Evolutionary conservation across 345 rosid species (phyloP), one percentile per base, ranked within the genome.

Genomic region (Mallotus nudiflorus): DNA sequence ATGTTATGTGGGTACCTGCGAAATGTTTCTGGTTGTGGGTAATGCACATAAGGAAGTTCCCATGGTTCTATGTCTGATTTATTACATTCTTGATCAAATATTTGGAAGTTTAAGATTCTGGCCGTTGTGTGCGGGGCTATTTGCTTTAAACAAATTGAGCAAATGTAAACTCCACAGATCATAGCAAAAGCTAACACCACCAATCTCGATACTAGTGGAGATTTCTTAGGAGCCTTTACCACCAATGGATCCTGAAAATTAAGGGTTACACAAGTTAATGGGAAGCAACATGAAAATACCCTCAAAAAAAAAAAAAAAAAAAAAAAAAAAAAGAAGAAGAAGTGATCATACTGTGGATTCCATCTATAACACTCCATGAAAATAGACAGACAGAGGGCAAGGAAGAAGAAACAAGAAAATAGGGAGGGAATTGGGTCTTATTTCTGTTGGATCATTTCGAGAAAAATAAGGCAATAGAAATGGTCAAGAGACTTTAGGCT

Each of bases 141-240:
- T 62, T 78, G 80, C 75, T 78, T 82, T 62, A 78, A 45, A 62
- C 78, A 78, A 56, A 72, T 73, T 14, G 72, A 69, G 68, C 74
- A 82, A 55, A 82, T 78, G 64, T 75, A 78, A 40, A 82, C 68
- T 44, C 80, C 82, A 66, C 85, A 75, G 10, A 75, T 61, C 82
- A 82, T 69, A 39, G 70, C 75, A 75, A 81, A 78, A 15, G 76
- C 49, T n/a, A 78, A 50, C 64, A 78, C 77, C 75, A 72, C 66
- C 16, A 77, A 50, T 67, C 82, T 75, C 60, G 61, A 48, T 19
- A 44, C 33, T 31, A 75, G 45, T 53, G 80, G 76, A 69, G 82
- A 78, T 67, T 62, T 82, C 76, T 73, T 78, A 12, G 85, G 78
- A 73, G 68, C 68, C 71, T 78, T 75, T 60, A 62, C 45, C 13